A percentile compares a stretch with the other conserved stretches of the same genome.
Conservation (phyloP, 179 eudicot species). For the Spinacia oleracea region DNA sequence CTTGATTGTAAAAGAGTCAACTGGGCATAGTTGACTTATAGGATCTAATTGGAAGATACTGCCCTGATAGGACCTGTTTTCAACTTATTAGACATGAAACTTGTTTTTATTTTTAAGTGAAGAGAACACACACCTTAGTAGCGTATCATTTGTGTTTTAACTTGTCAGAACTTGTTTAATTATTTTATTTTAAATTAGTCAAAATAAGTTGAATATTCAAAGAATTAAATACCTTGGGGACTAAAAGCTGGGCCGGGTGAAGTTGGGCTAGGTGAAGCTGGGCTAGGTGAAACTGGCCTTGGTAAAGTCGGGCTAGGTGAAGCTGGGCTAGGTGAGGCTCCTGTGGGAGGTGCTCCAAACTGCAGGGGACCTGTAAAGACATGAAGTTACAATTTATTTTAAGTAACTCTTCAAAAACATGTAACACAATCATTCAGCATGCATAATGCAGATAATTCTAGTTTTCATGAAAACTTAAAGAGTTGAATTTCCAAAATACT, state of each 20-base stretch:
- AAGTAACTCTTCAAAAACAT: neutral
- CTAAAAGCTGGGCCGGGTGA: slow-evolving; percentile 22
- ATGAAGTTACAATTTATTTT: neutral
- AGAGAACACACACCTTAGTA: too few relatives aligned
- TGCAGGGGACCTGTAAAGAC: slow-evolving; percentile 24
- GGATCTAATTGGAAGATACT: too few relatives aligned
- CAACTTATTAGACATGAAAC: too few relatives aligned
- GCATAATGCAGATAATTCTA: neutral
- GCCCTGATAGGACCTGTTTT: too few relatives aligned
- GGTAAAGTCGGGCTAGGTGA: slow-evolving; percentile 29
- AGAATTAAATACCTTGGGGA: slow-evolving; percentile 24
- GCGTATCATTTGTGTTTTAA: too few relatives aligned
- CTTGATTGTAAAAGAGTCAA: too few relatives aligned
- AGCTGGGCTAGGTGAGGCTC: slow-evolving; percentile 21
- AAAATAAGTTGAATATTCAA: neutral
- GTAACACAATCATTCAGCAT: neutral
- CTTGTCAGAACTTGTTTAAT: too few relatives aligned
- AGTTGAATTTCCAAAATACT: neutral
- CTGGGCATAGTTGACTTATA: too few relatives aligned
- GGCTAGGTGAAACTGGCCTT: slow-evolving; percentile 4
- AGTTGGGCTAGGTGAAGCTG: neutral
- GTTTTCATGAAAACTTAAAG: neutral
- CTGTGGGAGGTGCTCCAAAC: slow-evolving; percentile 19
- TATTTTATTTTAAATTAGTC: too few relatives aligned
- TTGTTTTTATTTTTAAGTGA: too few relatives aligned